Evolutionary conservation across 352 stramenopile species (phyloP), one percentile per base, ranked within the genome.

Genomic region (Paralagenidium karlingii): DNA sequence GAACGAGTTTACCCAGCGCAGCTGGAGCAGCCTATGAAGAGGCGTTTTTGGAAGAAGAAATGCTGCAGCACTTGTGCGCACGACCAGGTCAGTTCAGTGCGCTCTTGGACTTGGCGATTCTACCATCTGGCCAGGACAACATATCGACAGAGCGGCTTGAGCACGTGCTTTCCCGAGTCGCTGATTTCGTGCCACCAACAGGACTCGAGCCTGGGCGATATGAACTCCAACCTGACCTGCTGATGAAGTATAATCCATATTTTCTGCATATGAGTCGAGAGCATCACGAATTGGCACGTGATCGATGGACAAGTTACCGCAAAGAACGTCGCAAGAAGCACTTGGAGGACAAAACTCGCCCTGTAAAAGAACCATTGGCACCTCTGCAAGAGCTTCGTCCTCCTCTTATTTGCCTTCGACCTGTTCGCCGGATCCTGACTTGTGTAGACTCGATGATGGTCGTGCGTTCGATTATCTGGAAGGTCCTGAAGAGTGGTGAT

Each of bases 211-310:
- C 79, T 2, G 79, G 79, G 8, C 64, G 77, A 11, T 92, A 92
- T 28, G 68, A 81, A 38, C 58, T 92, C 20, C 84, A 89, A 24
- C 55, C 78, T 5, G 68, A 66, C 1, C 42, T 79, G 20, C 52
- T 92, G 10, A 71, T 82, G n/a, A 53, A 58, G 21, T 92, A 89
- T 55, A 90, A 92, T 32, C 79, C 79, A 11, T 92, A 92, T 26
- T 89, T 84, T 41, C 42, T 89, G 43, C 79, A 92, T 37, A 42
- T 92, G 10, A 92, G 87, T 31, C 70, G 79, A 16, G 79, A 92
- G 55, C 51, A 70, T 8, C 79, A 92, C 37, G 79, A 92, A 33
- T 41, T 79, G 24, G 79, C 79, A 3, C 76, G 79, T 22, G 79
- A 90, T 60, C 73, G 68, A 34, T 91, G 77, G 69, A 85, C 77